These are phyloP conservation scores for Claviceps sp. DNA, from an alignment of 2,329 filamentous ascomycete genomes.

Conservation along the genomic window DNA sequence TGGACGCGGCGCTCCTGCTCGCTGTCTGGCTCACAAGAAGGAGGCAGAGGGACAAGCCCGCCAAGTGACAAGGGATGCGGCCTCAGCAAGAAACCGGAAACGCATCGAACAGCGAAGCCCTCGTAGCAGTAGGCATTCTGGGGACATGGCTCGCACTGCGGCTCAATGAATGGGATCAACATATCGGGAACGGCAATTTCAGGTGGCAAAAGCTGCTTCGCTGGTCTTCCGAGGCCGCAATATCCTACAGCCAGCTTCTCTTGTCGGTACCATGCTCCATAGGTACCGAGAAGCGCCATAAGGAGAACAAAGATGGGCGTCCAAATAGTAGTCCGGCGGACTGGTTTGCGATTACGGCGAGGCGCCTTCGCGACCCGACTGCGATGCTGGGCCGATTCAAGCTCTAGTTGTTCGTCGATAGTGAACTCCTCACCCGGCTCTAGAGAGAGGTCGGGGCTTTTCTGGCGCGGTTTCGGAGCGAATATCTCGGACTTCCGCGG, in stretches of 20 bases:
- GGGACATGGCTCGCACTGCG: constrained; percentile 82
- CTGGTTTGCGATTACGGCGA: constrained; percentile 25
- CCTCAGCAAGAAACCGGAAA: constrained; percentile 74
- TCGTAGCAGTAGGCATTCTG: constrained; percentile 79
- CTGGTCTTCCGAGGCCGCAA: constrained; percentile 67
- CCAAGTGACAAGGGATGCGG: constrained; percentile 72
- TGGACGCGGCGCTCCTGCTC: constrained; percentile 82
- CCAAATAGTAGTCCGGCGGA: constrained; percentile 35
- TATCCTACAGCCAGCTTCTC: constrained; percentile 96
- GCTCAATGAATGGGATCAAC: constrained; percentile 54
- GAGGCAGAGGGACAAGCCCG: constrained; percentile 70
- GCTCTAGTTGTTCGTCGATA: constrained; percentile 72
- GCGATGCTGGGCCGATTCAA: constrained; percentile 52
- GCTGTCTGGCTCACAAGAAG: constrained; percentile 88
- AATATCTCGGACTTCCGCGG: constrained; percentile 47
- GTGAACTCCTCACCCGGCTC: constrained; percentile 87
- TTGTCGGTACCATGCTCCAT: constrained; percentile 75
- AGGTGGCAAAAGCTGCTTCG: constrained; percentile 34
- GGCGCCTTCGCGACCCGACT: constrained; percentile 34
- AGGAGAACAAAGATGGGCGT: constrained; percentile 60
- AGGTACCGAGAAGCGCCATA: constrained; percentile 54
- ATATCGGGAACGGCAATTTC: constrained; percentile 53
- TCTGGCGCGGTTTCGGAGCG: constrained; percentile 21
- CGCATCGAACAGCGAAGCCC: constrained; percentile 65
- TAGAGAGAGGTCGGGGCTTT: constrained; percentile 26